Base-by-base conservation (phyloP, 2,329 filamentous ascomycete genomes). In the Sclerotinia glacialis region DNA sequence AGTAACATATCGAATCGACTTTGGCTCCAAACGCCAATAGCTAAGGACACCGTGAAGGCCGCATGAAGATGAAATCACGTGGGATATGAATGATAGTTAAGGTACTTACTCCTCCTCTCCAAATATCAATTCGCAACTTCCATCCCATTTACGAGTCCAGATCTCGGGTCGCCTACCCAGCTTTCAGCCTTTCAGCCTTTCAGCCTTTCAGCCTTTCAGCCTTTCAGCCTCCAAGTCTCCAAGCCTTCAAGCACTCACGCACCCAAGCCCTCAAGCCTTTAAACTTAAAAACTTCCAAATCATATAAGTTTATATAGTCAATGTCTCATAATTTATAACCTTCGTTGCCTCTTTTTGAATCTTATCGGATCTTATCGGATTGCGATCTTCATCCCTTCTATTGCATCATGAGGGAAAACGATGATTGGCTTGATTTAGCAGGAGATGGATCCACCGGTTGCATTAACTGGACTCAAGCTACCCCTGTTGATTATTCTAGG, bases 341-440 rank as follows among this genome's bases (percentile, higher is more conserved):
- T 18, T 59, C 14, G 37, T 28, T 18, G 54, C 54, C 54, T 44
- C 31, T 56, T 37, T 62, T 37, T 14, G n/a, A 34, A 53, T 42
- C 34, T 62, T 62, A 62, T 46, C 62, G 28, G 8, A n/a, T 42
- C 54, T 59, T 46, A 60, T 44, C 63, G 47, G 47, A 65, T 60
- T 65, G 31, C 44, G 54, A 58, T 52, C 47, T 50, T 59, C 26
- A 60, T 14, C 54, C 54, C 47, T 50, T 42, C 31, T n/a, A 65
- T 65, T 59, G 64, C 64, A 65, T 65, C 64, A 65, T 65, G 23
- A n/a, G 23, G 28, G 18, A 16, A 40, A 31, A 52, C 4, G 16
- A 11, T 52, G 31, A 65, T 65, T 65, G 64, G 64, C 3, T 44
- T 12, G 21, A 49, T 49, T 11, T 23, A n/a, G 28, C n/a, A 23